Percentiles rank a stretch among this genome's conserved stretches.
phyloP scores from a whole-genome alignment of 2,329 filamentous ascomycete genomes.

The Colletotrichum sp. region DNA sequence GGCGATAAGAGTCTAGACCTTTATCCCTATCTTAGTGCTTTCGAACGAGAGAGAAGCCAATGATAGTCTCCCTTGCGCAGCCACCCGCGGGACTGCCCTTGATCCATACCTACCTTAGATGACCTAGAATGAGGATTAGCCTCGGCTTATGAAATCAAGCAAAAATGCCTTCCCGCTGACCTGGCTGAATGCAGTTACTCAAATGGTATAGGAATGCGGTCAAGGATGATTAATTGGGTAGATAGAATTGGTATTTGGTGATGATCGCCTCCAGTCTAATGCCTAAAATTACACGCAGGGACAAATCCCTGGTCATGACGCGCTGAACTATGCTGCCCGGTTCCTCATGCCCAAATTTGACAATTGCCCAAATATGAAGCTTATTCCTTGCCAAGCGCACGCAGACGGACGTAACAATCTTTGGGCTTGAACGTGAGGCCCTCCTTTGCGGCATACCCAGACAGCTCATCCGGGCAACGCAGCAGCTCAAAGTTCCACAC shows the following conservation, averaged over 20 bases:
- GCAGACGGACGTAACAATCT: constrained; percentile 17
- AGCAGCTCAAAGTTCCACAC: constrained; percentile 42
- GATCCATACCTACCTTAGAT: not conserved
- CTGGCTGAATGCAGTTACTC: not conserved
- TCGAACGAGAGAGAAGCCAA: not conserved
- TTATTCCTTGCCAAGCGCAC: not conserved
- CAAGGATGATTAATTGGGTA: not conserved
- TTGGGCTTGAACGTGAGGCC: constrained; percentile 19
- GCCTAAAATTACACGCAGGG: not conserved
- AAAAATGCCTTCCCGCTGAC: accelerated
- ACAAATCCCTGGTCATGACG: not conserved
- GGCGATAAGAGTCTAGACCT: not conserved
- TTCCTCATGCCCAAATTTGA: not conserved
- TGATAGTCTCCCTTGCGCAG: not conserved
- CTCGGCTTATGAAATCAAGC: not conserved
- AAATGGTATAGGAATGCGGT: accelerated
- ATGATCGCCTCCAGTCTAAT: not conserved
- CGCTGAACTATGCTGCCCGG: not conserved
- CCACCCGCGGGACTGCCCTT: accelerated
- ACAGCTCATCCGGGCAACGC: constrained; percentile 28
- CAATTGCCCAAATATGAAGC: not conserved
- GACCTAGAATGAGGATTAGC: not conserved
- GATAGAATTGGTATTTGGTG: not conserved
- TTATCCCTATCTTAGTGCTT: not conserved
- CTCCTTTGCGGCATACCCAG: constrained; percentile 14